Evolutionary conservation across 129 eudicot genomes (phyloP).

Genomic region (Artemisia argyi): DNA sequence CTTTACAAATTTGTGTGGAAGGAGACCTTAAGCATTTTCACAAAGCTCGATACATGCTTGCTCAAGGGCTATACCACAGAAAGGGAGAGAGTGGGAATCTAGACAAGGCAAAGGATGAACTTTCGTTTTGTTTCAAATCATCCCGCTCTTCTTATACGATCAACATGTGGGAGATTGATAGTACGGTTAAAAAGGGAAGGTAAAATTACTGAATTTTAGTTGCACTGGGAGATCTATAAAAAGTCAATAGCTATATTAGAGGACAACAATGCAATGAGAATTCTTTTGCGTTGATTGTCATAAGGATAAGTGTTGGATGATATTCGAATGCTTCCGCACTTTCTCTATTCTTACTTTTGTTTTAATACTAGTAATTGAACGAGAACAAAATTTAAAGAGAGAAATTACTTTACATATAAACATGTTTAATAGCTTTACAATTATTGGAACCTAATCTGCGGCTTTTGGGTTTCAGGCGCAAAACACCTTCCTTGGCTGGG

Average conservation of each 20-base stretch:
- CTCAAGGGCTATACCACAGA: conserved; percentile 76
- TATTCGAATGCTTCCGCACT: background rate
- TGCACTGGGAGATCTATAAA: background rate
- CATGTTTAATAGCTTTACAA: background rate
- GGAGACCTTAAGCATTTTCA: conserved; percentile 99
- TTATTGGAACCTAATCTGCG: background rate
- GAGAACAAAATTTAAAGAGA: conserved; percentile 4
- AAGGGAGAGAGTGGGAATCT: conserved; percentile 73
- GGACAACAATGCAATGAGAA: conserved; percentile 1
- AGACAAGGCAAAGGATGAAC: conserved; percentile 89
- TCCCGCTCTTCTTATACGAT: conserved; percentile 92
- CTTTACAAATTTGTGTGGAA: conserved; percentile 80
- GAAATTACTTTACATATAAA: background rate
- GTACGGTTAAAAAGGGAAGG: conserved; percentile 96
- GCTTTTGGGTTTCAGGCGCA: conserved; percentile 67
- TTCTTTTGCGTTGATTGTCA: background rate
- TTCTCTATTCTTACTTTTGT: background rate
- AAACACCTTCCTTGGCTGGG: conserved; percentile 67
- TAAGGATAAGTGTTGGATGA: background rate
- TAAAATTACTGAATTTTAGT: conserved; percentile 25
- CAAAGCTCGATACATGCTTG: conserved; percentile 96
- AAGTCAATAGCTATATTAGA: background rate
- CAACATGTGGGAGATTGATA: conserved; percentile 99
- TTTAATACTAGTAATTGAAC: conserved; percentile 6
- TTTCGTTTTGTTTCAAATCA: conserved; percentile 94